A percentile compares a stretch with the other conserved stretches of the same genome.
phyloP scores from a whole-genome alignment of 1,139 yeast genomes.

The Nakaseomyces kungkrabaensis region DNA sequence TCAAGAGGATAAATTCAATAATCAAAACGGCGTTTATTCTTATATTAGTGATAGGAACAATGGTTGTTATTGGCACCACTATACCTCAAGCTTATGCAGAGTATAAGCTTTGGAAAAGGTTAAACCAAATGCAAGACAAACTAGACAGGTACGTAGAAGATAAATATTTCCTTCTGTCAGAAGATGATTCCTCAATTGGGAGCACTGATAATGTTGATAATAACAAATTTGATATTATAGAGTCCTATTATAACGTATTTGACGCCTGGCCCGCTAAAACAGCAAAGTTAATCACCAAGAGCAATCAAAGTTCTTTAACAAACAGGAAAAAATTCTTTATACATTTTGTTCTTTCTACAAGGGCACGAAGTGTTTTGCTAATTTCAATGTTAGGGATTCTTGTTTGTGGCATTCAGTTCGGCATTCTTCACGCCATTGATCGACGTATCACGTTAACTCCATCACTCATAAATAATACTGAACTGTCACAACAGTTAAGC shows the following conservation, averaged over 20 bases:
- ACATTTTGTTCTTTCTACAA: neutral
- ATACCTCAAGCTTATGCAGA: constrained; percentile 39
- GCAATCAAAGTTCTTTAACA: neutral
- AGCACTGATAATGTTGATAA: neutral
- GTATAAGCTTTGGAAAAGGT: constrained; percentile 41
- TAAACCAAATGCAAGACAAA: constrained; percentile 26
- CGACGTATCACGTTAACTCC: neutral
- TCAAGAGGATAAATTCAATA: neutral
- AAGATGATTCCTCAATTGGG: constrained; percentile 3
- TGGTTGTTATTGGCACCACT: constrained; percentile 34
- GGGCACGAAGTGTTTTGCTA: neutral
- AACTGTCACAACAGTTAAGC: constrained; percentile 1
- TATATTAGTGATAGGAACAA: constrained; percentile 34
- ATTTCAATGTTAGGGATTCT: neutral
- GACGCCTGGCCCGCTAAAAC: neutral
- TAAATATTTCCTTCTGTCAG: constrained; percentile 6
- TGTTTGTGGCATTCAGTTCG: neutral
- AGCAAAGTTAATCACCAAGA: neutral
- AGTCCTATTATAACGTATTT: neutral
- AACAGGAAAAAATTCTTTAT: neutral
- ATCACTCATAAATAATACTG: constrained; percentile 4
- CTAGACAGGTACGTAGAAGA: constrained; percentile 25
- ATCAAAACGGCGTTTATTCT: constrained; percentile 27
- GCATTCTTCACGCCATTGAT: neutral
- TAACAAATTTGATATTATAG: neutral